phyloP scores from a whole-genome alignment of 768 basidiomycete genomes.

The Trametes coccinea region DNA sequence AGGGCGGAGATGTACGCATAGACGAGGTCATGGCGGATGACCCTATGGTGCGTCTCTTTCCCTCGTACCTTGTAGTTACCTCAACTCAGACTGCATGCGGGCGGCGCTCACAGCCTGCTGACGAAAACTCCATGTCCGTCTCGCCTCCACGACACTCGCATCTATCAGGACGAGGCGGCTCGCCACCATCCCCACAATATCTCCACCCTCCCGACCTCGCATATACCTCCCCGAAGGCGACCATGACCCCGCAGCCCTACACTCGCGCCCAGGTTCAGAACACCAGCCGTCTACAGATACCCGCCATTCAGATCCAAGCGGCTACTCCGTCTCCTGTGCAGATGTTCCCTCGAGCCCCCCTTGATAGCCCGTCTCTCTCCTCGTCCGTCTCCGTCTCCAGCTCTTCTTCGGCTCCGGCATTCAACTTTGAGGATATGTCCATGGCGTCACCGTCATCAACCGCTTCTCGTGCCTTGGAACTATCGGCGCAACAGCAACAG shows the following conservation, averaged over 20 bases:
- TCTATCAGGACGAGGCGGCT: neutral
- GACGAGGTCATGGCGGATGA: constrained; percentile 50
- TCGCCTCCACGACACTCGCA: constrained; percentile 10
- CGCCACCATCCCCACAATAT: constrained; percentile 1
- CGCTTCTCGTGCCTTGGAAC: constrained; percentile 23
- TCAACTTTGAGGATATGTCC: constrained; percentile 4
- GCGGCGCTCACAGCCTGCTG: neutral
- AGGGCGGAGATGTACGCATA: constrained; percentile 6
- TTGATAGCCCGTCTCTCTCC: neutral
- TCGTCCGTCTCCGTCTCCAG: neutral
- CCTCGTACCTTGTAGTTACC: neutral
- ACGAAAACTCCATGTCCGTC: constrained; percentile 11
- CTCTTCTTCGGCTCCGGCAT: neutral
- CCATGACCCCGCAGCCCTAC: constrained; percentile 3
- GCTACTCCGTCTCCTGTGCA: constrained; percentile 25
- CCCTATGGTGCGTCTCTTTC: constrained; percentile 26
- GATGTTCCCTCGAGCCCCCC: constrained; percentile 32
- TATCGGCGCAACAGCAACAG: neutral
- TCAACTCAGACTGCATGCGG: too few species aligned
- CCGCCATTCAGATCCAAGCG: constrained; percentile 22
- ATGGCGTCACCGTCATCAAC: constrained; percentile 26
- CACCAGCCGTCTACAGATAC: constrained; percentile 19
- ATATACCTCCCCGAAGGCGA: neutral
- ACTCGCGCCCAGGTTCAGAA: neutral
- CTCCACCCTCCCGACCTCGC: constrained; percentile 17